Percentiles rank a stretch among this genome's conserved stretches.
These are phyloP conservation scores for Babesia ovata DNA, from an alignment of 169 alveolate species.

Conservation along the genomic window DNA sequence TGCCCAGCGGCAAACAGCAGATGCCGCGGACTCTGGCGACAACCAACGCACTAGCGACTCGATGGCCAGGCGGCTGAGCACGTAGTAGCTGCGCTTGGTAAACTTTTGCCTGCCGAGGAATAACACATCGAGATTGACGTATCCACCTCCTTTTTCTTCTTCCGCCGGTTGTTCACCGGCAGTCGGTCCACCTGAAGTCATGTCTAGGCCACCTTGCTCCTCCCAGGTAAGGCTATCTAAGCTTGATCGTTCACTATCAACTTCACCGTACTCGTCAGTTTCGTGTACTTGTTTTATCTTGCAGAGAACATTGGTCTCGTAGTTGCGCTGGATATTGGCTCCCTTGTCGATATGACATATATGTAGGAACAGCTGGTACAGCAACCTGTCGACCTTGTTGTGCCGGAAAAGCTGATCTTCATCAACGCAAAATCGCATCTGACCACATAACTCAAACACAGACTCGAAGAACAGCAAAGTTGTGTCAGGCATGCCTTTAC, in stretches of 20 bases:
- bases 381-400: slow-evolving; percentile 40
- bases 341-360: slow-evolving; percentile 28
- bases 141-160: not conserved
- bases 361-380: slow-evolving; percentile 34
- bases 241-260: not conserved
- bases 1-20: slow-evolving; percentile 40
- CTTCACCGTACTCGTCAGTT: slow-evolving; percentile 18
- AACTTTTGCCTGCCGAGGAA: slow-evolving; percentile 29
- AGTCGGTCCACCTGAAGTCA: not conserved
- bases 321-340: slow-evolving; percentile 28
- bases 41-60: slow-evolving; percentile 36
- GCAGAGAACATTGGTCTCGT: slow-evolving; percentile 7
- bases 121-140: slow-evolving; percentile 17
- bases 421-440: slow-evolving; percentile 30
- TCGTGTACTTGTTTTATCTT: slow-evolving; percentile 8
- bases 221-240: not conserved
- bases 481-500: not conserved
- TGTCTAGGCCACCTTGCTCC: not conserved
- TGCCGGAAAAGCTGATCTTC: slow-evolving; percentile 28
- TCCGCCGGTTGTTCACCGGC: not conserved
- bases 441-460: slow-evolving; percentile 19
- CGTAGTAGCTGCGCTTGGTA: slow-evolving; percentile 27
- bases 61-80: slow-evolving; percentile 30
- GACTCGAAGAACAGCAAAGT: slow-evolving; percentile 25
- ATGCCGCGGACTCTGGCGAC: slow-evolving; percentile 33